Evolutionary conservation across 2,329 filamentous ascomycete genomes (phyloP).

Genomic region (Phaeosphaeriaceae sp.): DNA sequence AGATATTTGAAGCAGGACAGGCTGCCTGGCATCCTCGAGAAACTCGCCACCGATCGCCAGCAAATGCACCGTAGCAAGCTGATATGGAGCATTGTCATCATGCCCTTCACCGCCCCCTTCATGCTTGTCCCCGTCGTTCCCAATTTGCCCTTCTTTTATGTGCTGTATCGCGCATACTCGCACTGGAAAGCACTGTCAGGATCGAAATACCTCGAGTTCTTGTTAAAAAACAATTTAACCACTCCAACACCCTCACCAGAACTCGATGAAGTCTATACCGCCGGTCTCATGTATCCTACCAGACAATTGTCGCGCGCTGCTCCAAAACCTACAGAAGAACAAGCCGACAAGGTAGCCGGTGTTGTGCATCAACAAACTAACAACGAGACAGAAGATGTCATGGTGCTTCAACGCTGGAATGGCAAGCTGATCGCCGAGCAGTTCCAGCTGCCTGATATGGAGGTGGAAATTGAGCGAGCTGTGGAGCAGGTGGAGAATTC

Average conservation of each 20-base stretch:
- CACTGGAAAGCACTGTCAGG: slow-evolving; percentile 71
- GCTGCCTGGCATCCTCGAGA: slow-evolving; percentile 70
- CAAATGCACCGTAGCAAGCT: slow-evolving; percentile 76
- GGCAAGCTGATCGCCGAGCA: slow-evolving; percentile 58
- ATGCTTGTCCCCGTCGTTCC: slow-evolving; percentile 84
- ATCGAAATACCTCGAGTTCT: slow-evolving; percentile 82
- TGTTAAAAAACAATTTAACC: slow-evolving; percentile 76
- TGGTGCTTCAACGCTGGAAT: slow-evolving; percentile 59
- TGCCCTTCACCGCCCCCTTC: slow-evolving; percentile 80
- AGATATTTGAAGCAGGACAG: slow-evolving; percentile 69
- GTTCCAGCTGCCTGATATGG: slow-evolving; percentile 58
- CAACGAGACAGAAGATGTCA: slow-evolving; percentile 52
- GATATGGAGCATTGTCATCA: slow-evolving; percentile 68
- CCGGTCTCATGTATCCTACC: slow-evolving; percentile 54
- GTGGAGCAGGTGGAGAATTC: slow-evolving; percentile 58
- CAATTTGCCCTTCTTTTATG: slow-evolving; percentile 96
- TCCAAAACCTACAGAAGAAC: slow-evolving; percentile 43
- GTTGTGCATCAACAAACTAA: slow-evolving; percentile 50
- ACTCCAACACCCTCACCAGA: slow-evolving; percentile 68
- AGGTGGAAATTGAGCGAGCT: slow-evolving; percentile 60
- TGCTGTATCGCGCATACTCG: slow-evolving; percentile 78
- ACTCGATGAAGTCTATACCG: slow-evolving; percentile 77
- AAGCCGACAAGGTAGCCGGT: slow-evolving; percentile 47
- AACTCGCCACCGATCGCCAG: slow-evolving; percentile 80
- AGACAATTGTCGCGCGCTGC: slow-evolving; percentile 49